A percentile compares a stretch with the other conserved stretches of the same genome.
Evolutionary conservation across 108 stramenopile genomes (phyloP).

Genomic region (Cyclotella kingstonii): DNA sequence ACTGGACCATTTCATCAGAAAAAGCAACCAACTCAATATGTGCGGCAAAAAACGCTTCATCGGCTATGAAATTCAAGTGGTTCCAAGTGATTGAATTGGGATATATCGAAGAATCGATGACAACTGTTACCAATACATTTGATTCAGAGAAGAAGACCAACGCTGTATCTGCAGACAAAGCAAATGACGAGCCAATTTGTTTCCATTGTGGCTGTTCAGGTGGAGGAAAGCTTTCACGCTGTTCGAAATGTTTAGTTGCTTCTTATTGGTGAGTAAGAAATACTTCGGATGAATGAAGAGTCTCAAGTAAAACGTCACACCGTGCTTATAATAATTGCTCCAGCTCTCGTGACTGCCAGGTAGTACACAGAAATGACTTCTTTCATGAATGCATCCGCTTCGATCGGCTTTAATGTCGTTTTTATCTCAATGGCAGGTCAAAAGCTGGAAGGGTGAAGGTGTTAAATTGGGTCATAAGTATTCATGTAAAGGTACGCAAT

Average conservation of each 20-base stretch:
- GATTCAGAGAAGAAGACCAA: not conserved
- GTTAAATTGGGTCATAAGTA: slow-evolving; percentile 60
- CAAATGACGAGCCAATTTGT: slow-evolving; percentile 35
- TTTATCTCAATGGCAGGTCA: slow-evolving; percentile 5
- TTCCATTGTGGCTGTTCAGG: slow-evolving; percentile 55
- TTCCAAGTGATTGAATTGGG: slow-evolving; percentile 65
- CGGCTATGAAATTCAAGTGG: slow-evolving; percentile 48
- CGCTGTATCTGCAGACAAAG: not conserved
- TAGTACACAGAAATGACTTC: not conserved
- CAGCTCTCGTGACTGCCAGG: slow-evolving; percentile 66
- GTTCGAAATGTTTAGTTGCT: slow-evolving; percentile 68
- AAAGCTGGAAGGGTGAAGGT: slow-evolving; percentile 67
- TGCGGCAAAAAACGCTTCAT: too few relatives aligned
- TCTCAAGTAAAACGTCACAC: not conserved
- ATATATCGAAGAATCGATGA: slow-evolving; percentile 47
- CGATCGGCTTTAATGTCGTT: not conserved
- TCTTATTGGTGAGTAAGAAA: slow-evolving; percentile 51
- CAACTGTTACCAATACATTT: not conserved
- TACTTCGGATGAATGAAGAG: not conserved
- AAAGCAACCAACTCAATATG: too few relatives aligned
- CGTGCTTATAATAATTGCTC: not conserved
- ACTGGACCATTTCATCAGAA: too few relatives aligned
- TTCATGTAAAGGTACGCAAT: slow-evolving; percentile 47
- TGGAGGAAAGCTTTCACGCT: slow-evolving; percentile 29
- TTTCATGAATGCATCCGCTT: not conserved